phyloP scores from a whole-genome alignment of 2,329 filamentous ascomycete genomes.

The Trematosphaeria pertusa region DNA sequence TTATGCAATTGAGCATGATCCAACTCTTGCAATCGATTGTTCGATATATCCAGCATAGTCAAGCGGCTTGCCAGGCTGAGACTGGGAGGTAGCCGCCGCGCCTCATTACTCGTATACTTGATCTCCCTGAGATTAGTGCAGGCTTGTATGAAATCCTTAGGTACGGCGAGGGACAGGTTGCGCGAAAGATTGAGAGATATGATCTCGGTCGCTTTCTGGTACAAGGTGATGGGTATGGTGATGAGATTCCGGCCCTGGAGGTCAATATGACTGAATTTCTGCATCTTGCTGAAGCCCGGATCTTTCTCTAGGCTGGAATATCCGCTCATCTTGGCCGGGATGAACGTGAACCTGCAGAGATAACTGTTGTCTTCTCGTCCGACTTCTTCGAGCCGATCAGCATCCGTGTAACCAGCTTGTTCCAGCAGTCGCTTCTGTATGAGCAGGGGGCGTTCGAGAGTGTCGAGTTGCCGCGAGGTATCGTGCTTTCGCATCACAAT shows the following conservation, averaged over 20 bases:
- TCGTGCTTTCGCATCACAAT: constrained; percentile 95
- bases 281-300: constrained; percentile 78
- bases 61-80: constrained; percentile 80
- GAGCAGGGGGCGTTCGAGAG: constrained; percentile 80
- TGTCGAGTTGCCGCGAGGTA: constrained; percentile 79
- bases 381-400: constrained; percentile 88
- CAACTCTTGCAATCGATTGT: constrained; percentile 87
- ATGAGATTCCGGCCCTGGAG: constrained; percentile 87
- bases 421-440: constrained; percentile 92
- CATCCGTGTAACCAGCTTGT: constrained; percentile 87
- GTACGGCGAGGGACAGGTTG: constrained; percentile 90
- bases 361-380: constrained; percentile 98
- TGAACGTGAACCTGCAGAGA: constrained; percentile 92
- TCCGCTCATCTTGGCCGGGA: constrained; percentile 86
- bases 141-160: constrained; percentile 93
- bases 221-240: constrained; percentile 93
- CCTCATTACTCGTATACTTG: constrained; percentile 95
- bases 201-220: constrained; percentile 90
- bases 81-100: constrained; percentile 82
- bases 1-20: constrained; percentile 83
- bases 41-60: constrained; percentile 91
- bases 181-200: constrained; percentile 92
- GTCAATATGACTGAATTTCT: constrained; percentile 94
- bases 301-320: constrained; percentile 76
- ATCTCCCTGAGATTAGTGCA: constrained; percentile 92